Evolutionary conservation across 306 rosid species (phyloP).

Genomic region (Quillaja saponaria): DNA sequence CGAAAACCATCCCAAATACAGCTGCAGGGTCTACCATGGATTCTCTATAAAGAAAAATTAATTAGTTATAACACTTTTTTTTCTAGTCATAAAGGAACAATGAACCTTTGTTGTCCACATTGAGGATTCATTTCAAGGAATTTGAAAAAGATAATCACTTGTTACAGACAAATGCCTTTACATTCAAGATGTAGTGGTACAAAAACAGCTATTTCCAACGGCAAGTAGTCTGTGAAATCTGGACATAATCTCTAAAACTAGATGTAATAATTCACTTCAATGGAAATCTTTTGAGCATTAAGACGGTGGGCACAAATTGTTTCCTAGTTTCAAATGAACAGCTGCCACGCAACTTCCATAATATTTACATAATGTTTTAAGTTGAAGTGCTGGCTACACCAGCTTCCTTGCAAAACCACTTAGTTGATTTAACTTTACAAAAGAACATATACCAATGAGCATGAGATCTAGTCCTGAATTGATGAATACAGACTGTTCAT

Average conservation of each 20-base stretch:
- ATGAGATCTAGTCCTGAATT: not conserved
- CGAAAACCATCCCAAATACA: conserved; percentile 97
- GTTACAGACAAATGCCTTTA: too few relatives aligned
- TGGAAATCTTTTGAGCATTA: not conserved
- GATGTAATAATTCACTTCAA: not conserved
- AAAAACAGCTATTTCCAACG: conserved; percentile 1
- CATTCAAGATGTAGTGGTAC: too few relatives aligned
- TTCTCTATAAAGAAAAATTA: conserved; percentile 51
- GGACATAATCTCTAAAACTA: too few relatives aligned
- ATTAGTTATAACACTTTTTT: conserved; percentile 8
- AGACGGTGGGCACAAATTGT: not conserved
- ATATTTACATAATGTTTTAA: conserved; percentile 2
- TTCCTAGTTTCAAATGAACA: conserved; percentile 3
- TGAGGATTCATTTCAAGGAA: conserved; percentile 10
- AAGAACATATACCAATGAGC: conserved; percentile 6
- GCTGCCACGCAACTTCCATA: conserved; percentile 10
- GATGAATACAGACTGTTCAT: not conserved
- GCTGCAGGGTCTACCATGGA: conserved; percentile 84
- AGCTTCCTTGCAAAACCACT: not conserved
- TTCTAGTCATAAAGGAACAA: conserved; percentile 4
- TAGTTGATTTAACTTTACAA: not conserved
- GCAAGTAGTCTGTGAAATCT: too few relatives aligned
- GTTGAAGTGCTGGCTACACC: not conserved
- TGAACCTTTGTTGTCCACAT: not conserved
- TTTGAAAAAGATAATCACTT: not conserved